Base-by-base conservation (phyloP, 495 filamentous ascomycete species). In the Penicillium egyptiacum region DNA sequence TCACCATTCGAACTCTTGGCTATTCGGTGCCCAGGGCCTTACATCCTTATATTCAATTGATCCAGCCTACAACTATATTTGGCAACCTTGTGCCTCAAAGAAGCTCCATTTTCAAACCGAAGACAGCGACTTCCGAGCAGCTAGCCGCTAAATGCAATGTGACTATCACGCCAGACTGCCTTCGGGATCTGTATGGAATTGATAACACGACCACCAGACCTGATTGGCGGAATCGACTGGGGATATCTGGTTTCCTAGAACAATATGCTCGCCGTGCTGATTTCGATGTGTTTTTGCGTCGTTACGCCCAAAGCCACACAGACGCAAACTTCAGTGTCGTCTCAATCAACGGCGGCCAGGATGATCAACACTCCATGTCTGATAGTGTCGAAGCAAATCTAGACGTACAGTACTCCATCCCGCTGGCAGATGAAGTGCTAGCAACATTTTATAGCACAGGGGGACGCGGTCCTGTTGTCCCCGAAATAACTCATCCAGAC, bases 241-340 rank as follows among this genome's bases (percentile, higher is more conserved):
- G 86, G 10, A 79, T 94, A 42, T 86, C 81, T 33, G 87, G 88
- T 1, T 94, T 83, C 60, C 69, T 90, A 2, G 82, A 87, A 40
- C 80, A 91, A 61, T 86, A 80, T 62, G 85, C 84, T 54, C 81
- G 82, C 25, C 79, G 84, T 48, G 59, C 65, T 23, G 87, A 89
- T 61, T 76, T 88, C 3, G 50, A 73, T 2, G 26, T 61, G 16
- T 90, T 89, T 64, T 64, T 86, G 42, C 25, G 66, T 14, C 62
- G 62, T 30, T 84, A 80, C 61, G 72, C 76, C 3, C 84, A 85
- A 0, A 72, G 76, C 50, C 72, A 80, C 5, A 60, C 68, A 3
- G 71, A 73, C 4, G 74, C 79, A 44, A 88, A 86, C 58, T 92
- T 91, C 75, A 77, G 78, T 0, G 79, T 85, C 10, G 76, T 80